A percentile compares a stretch with the other conserved stretches of the same genome.
Conservation (phyloP, 495 filamentous ascomycete species). For the Xylaria scruposa region DNA sequence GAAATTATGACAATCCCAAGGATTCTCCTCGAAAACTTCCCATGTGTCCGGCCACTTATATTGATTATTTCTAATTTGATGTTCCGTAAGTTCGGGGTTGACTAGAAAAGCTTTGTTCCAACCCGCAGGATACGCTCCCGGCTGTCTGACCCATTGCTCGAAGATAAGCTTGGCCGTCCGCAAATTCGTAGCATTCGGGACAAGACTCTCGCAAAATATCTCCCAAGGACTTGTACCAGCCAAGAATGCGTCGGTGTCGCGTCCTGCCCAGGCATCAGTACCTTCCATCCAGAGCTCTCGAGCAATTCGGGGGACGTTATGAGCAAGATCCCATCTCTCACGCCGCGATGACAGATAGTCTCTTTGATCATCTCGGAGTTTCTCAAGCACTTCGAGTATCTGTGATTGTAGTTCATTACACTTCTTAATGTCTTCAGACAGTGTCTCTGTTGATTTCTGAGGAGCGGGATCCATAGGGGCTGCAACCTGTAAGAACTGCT, state of each 20-base stretch:
- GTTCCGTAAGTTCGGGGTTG: neutral
- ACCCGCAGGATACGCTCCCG: neutral
- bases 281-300: neutral
- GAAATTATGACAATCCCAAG: neutral
- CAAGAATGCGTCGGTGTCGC: neutral
- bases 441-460: neutral
- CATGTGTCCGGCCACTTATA: constrained; percentile 5
- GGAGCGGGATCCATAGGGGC: neutral
- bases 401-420: neutral
- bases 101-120: neutral
- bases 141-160: neutral
- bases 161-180: neutral
- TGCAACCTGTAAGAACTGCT: neutral
- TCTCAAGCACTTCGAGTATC: neutral
- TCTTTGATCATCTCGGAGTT: neutral
- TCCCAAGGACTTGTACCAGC: neutral
- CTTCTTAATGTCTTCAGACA: neutral
- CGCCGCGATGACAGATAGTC: neutral
- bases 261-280: neutral
- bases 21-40: neutral
- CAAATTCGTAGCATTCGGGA: neutral
- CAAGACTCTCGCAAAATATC: neutral
- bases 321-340: neutral
- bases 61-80: neutral
- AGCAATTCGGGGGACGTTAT: neutral